phyloP scores from a whole-genome alignment of 1,139 yeast genomes.

The Yamadazyma sp. region DNA sequence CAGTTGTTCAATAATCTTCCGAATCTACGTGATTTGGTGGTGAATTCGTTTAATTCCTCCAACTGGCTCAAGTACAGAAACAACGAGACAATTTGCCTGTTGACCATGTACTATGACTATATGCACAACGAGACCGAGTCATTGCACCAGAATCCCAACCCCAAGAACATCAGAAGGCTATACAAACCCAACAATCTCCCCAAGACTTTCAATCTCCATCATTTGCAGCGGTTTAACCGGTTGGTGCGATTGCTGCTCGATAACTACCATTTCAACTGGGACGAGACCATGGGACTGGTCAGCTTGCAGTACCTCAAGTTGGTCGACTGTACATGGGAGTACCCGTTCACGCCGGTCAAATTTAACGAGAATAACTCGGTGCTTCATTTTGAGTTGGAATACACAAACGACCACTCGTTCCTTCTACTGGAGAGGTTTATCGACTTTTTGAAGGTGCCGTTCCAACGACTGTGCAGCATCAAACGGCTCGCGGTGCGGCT shows the following conservation, averaged over 20 bases:
- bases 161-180: constrained; percentile 18
- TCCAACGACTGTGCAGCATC: constrained; percentile 18
- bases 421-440: constrained; percentile 38
- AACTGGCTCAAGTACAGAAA: constrained; percentile 43
- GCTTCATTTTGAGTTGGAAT: constrained; percentile 24
- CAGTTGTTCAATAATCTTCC: constrained; percentile 22
- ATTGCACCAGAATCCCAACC: constrained; percentile 16
- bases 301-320: constrained; percentile 18
- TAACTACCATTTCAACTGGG: constrained; percentile 38
- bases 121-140: constrained; percentile 22
- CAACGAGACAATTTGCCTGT: constrained; percentile 16
- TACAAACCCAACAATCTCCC: constrained; percentile 19
- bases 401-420: constrained; percentile 31
- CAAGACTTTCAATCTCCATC: constrained; percentile 32
- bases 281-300: constrained; percentile 10
- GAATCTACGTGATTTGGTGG: constrained; percentile 20
- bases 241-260: constrained; percentile 24
- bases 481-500: constrained; percentile 21
- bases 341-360: constrained; percentile 36
- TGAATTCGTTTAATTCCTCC: constrained; percentile 39
- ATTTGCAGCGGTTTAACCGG: constrained; percentile 25
- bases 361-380: constrained; percentile 30
- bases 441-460: constrained; percentile 25
- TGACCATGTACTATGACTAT: constrained; percentile 29
- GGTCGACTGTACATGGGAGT: constrained; percentile 45